phyloP scores from a whole-genome alignment of 176 grass and related monocot species.

The Triticum timopheevii region DNA sequence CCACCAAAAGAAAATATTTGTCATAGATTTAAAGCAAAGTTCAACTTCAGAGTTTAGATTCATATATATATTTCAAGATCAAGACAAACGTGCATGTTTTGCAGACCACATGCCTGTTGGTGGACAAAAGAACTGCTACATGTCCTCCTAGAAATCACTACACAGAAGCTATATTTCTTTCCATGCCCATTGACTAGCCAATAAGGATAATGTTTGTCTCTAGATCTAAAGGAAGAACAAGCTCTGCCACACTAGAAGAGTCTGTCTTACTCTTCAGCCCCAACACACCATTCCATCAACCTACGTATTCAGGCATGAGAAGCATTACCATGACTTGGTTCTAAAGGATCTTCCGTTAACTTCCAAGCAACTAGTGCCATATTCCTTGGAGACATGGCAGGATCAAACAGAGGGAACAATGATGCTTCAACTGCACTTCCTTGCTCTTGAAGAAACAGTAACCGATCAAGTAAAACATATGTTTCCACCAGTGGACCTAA shows the following conservation, averaged over 20 bases:
- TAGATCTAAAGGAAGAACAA: slow-evolving; percentile 8
- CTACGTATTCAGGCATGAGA: slow-evolving; percentile 25
- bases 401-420: slow-evolving; percentile 81
- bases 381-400: slow-evolving; percentile 84
- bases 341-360: slow-evolving; percentile 34
- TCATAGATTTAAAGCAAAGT: slow-evolving; percentile 21
- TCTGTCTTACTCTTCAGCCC: slow-evolving; percentile 3
- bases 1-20: slow-evolving; percentile 20
- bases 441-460: slow-evolving; percentile 88
- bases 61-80: neutral
- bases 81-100: slow-evolving; percentile 25
- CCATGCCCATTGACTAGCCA: neutral
- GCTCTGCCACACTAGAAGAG: slow-evolving; percentile 14
- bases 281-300: slow-evolving; percentile 22
- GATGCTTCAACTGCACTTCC: slow-evolving; percentile 50
- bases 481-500: slow-evolving; percentile 90
- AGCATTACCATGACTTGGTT: slow-evolving; percentile 51
- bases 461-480: slow-evolving; percentile 89
- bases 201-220: slow-evolving; percentile 15
- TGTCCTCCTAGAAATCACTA: slow-evolving; percentile 4
- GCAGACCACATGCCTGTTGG: slow-evolving; percentile 6
- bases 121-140: neutral
- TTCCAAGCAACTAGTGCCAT: slow-evolving; percentile 70
- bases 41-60: neutral
- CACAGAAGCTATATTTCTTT: neutral